Evolutionary conservation across 2,329 filamentous ascomycete species (phyloP), one percentile per base, ranked within the genome.

Genomic region (Fusarium citri): DNA sequence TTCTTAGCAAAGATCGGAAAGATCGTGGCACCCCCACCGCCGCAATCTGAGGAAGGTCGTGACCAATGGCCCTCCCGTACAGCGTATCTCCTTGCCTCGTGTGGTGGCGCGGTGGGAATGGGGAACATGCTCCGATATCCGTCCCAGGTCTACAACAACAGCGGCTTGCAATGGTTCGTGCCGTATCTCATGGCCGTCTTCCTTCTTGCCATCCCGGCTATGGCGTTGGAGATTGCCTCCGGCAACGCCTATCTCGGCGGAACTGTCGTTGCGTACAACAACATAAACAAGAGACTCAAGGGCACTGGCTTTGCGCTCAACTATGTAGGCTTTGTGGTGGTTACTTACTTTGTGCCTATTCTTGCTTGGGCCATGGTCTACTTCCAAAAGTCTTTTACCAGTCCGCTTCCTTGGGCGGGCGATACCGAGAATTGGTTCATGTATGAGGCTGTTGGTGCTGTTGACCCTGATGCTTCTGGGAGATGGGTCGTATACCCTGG

Each of bases 241-340:
- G 92, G 92, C 50, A 91, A 87, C 67, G 84, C 85, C 6, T 86
- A 87, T 64, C 84, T 84, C 8, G 84, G 83, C 31, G 84, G 85
- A 15, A 80, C 79, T 1, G 81, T 85, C 12, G 81, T 85, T 34
- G 84, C 85, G 4, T 87, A 78, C 64, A 81, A 83, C 74, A 84
- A 83, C 40, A 78, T 86, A 55, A 82, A 85, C 64, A 72, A 76
- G 16, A 78, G 83, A 6, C 73, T 86, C 14, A 85, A 84, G 64
- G 86, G 85, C 2, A 81, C 85, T 1, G 86, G 85, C 0, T 74
- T 87, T n/a, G 82, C 81, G 2, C 80, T 84, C 8, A 79, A 86
- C n/a, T 80, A 86, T 51, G 83, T 85, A 55, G 82, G 83, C 43
- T 84, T 83, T 55, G 78, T 84, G 10, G 83, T 87, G 14, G 81